Percentiles rank a stretch among this genome's conserved stretches.
phyloP scores from a whole-genome alignment of 225 moss, liverwort and hornwort genomes.

The Marchantia polymorpha region DNA sequence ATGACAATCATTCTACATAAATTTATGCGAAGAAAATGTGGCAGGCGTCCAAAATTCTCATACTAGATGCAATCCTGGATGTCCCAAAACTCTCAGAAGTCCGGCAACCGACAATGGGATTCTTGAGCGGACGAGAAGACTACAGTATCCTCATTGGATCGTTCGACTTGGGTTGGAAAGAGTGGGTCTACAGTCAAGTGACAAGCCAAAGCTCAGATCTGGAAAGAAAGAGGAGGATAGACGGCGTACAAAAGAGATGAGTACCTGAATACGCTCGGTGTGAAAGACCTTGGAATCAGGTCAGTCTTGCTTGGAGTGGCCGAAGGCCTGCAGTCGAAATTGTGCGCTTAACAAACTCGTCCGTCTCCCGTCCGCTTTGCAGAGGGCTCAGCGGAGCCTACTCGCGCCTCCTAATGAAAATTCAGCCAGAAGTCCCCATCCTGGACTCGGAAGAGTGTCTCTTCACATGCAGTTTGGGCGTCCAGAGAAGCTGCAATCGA shows the following conservation, averaged over 20 bases:
- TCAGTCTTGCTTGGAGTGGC: background rate
- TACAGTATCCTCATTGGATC: background rate
- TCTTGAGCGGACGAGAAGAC: no score
- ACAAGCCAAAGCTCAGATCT: background rate
- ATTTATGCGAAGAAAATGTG: no score
- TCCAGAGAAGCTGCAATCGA: constrained; percentile 29
- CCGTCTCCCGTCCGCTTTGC: constrained; percentile 9
- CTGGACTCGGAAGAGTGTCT: constrained; percentile 7
- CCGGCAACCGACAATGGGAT: no score
- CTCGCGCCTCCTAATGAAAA: constrained; percentile 7
- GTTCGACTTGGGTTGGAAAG: background rate
- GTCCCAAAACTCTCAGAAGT: no score
- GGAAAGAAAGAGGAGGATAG: background rate
- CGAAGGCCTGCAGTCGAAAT: constrained; percentile 3
- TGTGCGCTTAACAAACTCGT: background rate
- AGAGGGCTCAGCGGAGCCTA: constrained; percentile 1
- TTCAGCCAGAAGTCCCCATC: constrained; percentile 22
- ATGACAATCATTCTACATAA: no score
- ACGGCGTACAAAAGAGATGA: background rate
- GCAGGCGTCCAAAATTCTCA: no score
- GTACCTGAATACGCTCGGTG: background rate
- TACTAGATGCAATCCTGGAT: no score
- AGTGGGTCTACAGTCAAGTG: no score
- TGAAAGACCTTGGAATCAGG: background rate
- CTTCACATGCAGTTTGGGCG: constrained; percentile 31